Evolutionary conservation across 805 yeast species (phyloP).

Genomic region (Sugiyamaella boreocaroliniensis): DNA sequence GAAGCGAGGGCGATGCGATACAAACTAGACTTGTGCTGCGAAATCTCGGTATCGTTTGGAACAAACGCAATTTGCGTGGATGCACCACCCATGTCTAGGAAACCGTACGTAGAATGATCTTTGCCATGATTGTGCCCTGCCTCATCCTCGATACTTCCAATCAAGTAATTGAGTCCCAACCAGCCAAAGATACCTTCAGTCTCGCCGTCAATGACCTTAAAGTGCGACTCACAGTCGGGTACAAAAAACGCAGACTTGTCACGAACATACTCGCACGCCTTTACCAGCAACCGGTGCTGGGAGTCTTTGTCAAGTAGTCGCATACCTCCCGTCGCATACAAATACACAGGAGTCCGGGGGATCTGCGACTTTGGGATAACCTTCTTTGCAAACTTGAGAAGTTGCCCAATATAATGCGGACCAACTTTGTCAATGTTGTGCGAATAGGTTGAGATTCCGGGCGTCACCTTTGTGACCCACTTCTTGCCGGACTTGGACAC

Average conservation of each 20-base stretch:
- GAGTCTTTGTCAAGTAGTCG: conserved; percentile 55
- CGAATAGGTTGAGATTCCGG: conserved; percentile 75
- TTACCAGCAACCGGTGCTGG: conserved; percentile 46
- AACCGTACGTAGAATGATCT: conserved; percentile 58
- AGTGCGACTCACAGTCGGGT: conserved; percentile 57
- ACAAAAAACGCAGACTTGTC: conserved; percentile 51
- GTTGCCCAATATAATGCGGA: conserved; percentile 56
- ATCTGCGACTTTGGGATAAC: conserved; percentile 61
- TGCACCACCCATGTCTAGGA: conserved; percentile 99
- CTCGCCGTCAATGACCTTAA: conserved; percentile 86
- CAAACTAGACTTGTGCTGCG: conserved; percentile 64
- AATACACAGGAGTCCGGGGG: conserved; percentile 70
- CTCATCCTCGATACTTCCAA: conserved; percentile 48
- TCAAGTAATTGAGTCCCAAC: conserved; percentile 81
- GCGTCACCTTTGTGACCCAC: conserved; percentile 67
- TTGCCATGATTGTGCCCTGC: conserved; percentile 22
- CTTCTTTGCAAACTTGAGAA: conserved; percentile 61
- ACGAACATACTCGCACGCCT: conserved; percentile 54
- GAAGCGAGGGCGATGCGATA: conserved; percentile 65
- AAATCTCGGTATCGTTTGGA: conserved; percentile 57
- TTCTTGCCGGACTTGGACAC: conserved; percentile 27
- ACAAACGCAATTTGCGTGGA: conserved; percentile 93
- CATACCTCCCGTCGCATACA: conserved; percentile 96
- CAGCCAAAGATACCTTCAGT: conserved; percentile 95
- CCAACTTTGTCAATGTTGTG: conserved; percentile 53